Base-by-base conservation (phyloP, 352 stramenopile species). In the Phytopythium sindhum region DNA sequence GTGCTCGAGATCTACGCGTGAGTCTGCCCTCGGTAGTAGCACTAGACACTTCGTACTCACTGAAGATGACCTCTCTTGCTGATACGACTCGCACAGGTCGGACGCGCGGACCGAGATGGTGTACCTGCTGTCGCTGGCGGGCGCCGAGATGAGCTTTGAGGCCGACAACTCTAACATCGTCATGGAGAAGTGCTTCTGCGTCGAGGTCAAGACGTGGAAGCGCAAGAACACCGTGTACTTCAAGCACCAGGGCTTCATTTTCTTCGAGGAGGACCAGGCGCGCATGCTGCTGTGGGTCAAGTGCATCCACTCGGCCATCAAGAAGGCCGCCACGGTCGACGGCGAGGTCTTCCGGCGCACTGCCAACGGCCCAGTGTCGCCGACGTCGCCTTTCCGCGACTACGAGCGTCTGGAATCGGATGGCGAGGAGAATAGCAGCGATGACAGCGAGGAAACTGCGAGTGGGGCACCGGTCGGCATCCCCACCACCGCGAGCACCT, bases 231-330 rank as follows among this genome's bases (percentile, higher is more conserved):
- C 79, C 1, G 73, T 91, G 7, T 80, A 75, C 31, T 74, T 88
- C 60, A 67, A 79, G 24, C 71, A 73, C 3, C 84, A 93, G 44
- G 69, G 74, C 10, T 93, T 93, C 37, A 71, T 90, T 11, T 91
- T 91, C 60, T 90, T 79, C 61, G 80, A 88, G 39, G 84, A 90
- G 57, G 72, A 89, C 66, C 80, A 89, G 50, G 71, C 79, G 59
- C 72, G 70, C 21, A 88, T 90, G 77, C 69, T 88, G 52, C 65
- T 78, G 15, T 93, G 84, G 84, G 83, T 91, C 52, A 90, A 90
- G 58, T 90, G 77, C 61, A 90, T 93, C 35, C 81, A 89, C 41
- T 63, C 84, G 37, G 75, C 78, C 35, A 91, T 93, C 53, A 85
- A 86, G 29, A 64, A 67, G 41, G 74, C 76, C n/a, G 70, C 75